These are phyloP conservation scores for Westerdykella ornata DNA, from an alignment of 2,329 filamentous ascomycete species.

Conservation along the genomic window DNA sequence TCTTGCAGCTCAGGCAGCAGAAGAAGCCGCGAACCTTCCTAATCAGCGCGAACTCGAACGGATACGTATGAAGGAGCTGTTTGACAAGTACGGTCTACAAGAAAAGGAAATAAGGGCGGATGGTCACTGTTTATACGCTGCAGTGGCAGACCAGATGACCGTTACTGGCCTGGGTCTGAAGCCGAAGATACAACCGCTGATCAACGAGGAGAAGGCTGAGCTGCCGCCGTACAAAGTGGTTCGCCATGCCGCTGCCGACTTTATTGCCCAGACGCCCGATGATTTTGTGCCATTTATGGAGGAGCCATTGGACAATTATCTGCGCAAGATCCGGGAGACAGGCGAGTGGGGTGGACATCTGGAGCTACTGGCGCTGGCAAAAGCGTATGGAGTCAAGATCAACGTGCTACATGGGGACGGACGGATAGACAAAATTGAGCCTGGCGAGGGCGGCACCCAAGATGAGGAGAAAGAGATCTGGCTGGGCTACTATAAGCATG, in stretches of 20 bases:
- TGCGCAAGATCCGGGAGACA: constrained; percentile 71
- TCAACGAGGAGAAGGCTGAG: constrained; percentile 7
- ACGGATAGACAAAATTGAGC: constrained; percentile 66
- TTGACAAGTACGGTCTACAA: constrained; percentile 56
- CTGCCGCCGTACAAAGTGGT: constrained; percentile 56
- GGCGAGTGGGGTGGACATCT: constrained; percentile 95
- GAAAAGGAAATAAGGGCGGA: constrained; percentile 82
- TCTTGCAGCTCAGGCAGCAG: constrained; percentile 58
- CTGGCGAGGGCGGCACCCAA: constrained; percentile 37
- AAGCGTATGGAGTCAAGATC: constrained; percentile 71
- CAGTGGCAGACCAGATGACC: constrained; percentile 75
- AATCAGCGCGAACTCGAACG: constrained; percentile 35
- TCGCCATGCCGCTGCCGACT: constrained; percentile 65
- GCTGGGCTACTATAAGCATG: constrained; percentile 92
- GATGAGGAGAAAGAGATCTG: constrained; percentile 58
- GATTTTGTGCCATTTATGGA: constrained; percentile 86
- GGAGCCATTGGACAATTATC: constrained; percentile 67
- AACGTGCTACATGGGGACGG: constrained; percentile 79
- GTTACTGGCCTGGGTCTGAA: constrained; percentile 34
- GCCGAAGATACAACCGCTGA: constrained; percentile 31
- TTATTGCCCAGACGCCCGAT: constrained; percentile 65
- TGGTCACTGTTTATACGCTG: constrained; percentile 91
- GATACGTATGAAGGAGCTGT: constrained; percentile 59
- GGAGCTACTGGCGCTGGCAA: constrained; percentile 78
- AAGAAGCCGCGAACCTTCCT: constrained; percentile 57